Evolutionary conservation across 352 stramenopile species (phyloP), one percentile per base, ranked within the genome.

Genomic region (Nothophytophthora sp.): DNA sequence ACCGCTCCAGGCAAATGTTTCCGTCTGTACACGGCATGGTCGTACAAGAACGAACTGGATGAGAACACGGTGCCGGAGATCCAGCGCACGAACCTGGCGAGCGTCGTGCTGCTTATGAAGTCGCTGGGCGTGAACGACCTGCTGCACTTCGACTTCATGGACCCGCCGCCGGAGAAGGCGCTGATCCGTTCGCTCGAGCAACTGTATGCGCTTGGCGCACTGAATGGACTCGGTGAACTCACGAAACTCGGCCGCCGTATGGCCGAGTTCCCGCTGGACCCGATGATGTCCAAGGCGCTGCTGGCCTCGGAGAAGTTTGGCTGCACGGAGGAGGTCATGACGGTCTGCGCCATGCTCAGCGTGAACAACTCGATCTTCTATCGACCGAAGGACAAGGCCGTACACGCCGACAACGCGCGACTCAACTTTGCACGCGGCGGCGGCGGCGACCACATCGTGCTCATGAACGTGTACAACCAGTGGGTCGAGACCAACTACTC

Each of bases 131-230:
- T 99, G 63, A 97, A 99, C 63, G 96, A 99, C 70, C 67, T 99
- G 41, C 69, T 99, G 16, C 81, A 99, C 62, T 99, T 99, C 59
- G 98, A 99, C 73, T 99, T 99, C 58, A 99, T 99, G 96, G 98
- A 99, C 72, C 86, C 96, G 15, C 98, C 98, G 15, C 97, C 98
- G 4, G 89, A 98, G 34, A 98, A 99, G 73, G 97, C 97, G 15
- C 77, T 99, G 13, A 99, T 99, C 53, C 85, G 96, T 13, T 96
- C 97, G 12, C 79, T 99, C 6, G 96, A 99, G 70, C 94, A 99
- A 67, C 78, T 99, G 6, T 99, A 99, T 66, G 97, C 97, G 4
- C 82, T 99, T 7, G 97, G 98, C n/a, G 97, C 98, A 24, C 73
- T 99, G 8, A 99, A 99, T 67, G 96, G 99, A 56, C 68, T 95